These are phyloP conservation scores for Coemansia sp. DNA, from an alignment of 192 early-diverging fungal species.

Conservation along the genomic window DNA sequence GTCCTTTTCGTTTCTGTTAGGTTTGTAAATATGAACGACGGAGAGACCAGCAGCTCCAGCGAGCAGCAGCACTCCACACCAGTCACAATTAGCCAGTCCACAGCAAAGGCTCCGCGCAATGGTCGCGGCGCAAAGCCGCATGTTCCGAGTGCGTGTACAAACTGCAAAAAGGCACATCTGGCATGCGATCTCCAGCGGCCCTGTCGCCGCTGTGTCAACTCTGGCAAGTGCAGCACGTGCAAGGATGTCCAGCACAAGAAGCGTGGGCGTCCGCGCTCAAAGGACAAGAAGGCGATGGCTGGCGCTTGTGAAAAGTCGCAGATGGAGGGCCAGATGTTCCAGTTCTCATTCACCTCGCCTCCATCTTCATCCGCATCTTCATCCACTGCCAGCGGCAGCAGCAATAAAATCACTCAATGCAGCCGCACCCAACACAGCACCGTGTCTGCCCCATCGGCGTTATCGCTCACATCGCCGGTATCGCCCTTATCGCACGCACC, in stretches of 20 bases:
- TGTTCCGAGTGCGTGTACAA: constrained; percentile 85
- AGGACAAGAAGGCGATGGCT: constrained; percentile 55
- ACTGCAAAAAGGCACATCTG: constrained; percentile 86
- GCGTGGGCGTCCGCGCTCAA: constrained; percentile 77
- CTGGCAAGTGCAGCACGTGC: constrained; percentile 77
- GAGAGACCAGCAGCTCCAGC: background rate
- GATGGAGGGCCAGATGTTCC: constrained; percentile 54
- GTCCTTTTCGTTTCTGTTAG: background rate
- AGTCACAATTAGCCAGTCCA: background rate
- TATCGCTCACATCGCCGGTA: background rate
- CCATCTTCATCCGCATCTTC: background rate
- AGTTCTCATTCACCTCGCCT: constrained; percentile 41
- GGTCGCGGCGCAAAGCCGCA: constrained; percentile 63
- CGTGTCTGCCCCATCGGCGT: background rate
- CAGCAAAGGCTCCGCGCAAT: constrained; percentile 13
- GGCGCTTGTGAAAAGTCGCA: constrained; percentile 12
- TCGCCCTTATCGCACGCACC: constrained; percentile 8
- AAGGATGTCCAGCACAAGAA: constrained; percentile 89
- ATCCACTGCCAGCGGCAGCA: constrained; percentile 8
- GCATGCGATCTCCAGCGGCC: constrained; percentile 88
- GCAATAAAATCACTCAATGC: background rate
- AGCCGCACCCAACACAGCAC: constrained; percentile 1
- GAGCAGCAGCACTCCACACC: constrained; percentile 8
- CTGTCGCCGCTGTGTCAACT: constrained; percentile 74
- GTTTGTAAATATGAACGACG: background rate